These are phyloP conservation scores for Tolypocladium ophioglossoides DNA, from an alignment of 2,329 filamentous ascomycete genomes.

Conservation along the genomic window DNA sequence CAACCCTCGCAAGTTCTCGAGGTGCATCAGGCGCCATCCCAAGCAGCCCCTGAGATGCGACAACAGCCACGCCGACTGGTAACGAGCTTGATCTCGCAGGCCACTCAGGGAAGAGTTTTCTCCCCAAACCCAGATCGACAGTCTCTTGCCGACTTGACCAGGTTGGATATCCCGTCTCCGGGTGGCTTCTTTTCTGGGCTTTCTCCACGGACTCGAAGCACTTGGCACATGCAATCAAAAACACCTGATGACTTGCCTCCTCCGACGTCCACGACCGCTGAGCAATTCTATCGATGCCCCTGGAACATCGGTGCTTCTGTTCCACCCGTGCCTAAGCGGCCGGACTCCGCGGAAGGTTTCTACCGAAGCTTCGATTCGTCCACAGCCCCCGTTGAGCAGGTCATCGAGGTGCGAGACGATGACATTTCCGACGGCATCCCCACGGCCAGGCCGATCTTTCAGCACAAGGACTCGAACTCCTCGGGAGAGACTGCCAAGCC, in stretches of 20 bases:
- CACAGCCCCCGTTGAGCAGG: slow-evolving; percentile 50
- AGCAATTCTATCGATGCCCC: slow-evolving; percentile 80
- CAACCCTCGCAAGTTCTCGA: slow-evolving; percentile 33
- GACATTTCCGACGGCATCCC: slow-evolving; percentile 50
- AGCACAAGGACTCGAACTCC: slow-evolving; percentile 19
- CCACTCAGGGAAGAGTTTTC: slow-evolving; percentile 9
- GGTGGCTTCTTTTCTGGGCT: slow-evolving; percentile 86
- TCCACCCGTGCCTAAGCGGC: slow-evolving; percentile 23
- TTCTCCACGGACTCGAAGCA: slow-evolving; percentile 62
- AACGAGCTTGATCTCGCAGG: slow-evolving; percentile 25
- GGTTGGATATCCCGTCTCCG: slow-evolving; percentile 81
- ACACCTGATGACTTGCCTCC: slow-evolving; percentile 44
- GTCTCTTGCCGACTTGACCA: slow-evolving; percentile 63
- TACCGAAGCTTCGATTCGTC: slow-evolving; percentile 26
- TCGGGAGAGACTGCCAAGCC: slow-evolving; percentile 20
- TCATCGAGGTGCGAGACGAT: slow-evolving; percentile 43
- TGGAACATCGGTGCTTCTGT: slow-evolving; percentile 46
- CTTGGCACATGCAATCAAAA: slow-evolving; percentile 60
- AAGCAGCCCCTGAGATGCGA: slow-evolving; percentile 31
- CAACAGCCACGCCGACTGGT: slow-evolving; percentile 40
- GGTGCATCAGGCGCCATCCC: slow-evolving; percentile 20
- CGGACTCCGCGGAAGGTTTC: slow-evolving; percentile 27
- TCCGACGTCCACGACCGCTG: slow-evolving; percentile 82
- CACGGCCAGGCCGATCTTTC: slow-evolving; percentile 46
- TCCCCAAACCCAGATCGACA: slow-evolving; percentile 29